phyloP scores from a whole-genome alignment of 176 grass and related monocot genomes.

The Pontederia paniculata region DNA sequence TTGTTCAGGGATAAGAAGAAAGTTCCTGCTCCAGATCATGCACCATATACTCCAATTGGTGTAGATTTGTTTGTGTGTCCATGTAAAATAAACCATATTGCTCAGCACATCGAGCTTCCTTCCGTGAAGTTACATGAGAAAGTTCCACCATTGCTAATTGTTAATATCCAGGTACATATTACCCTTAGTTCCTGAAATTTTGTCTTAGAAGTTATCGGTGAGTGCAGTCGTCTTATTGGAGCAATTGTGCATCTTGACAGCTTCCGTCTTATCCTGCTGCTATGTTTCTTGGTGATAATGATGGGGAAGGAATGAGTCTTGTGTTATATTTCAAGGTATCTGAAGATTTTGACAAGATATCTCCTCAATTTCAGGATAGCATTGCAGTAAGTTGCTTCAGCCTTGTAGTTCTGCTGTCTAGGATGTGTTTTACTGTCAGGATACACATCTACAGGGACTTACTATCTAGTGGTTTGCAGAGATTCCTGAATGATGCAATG shows the following conservation, averaged over 20 bases:
- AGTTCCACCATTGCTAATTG: constrained; percentile 70
- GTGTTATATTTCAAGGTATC: constrained; percentile 84
- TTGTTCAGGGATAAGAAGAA: constrained; percentile 84
- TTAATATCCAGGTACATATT: constrained; percentile 83
- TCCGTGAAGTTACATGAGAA: constrained; percentile 42
- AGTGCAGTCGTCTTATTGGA: background rate
- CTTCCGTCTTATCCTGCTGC: constrained; percentile 95
- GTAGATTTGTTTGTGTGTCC: constrained; percentile 77
- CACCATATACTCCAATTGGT: constrained; percentile 70
- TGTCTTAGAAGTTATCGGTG: background rate
- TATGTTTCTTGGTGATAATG: constrained; percentile 86
- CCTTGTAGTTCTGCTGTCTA: background rate
- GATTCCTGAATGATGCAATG: constrained; percentile 51
- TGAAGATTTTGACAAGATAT: constrained; percentile 83
- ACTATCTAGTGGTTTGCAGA: constrained; percentile 22
- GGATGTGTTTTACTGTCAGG: no score
- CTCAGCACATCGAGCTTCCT: constrained; percentile 84
- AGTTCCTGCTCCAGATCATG: constrained; percentile 37
- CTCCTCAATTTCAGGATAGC: constrained; percentile 67
- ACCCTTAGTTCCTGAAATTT: background rate
- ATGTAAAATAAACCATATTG: constrained; percentile 81
- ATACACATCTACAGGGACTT: background rate
- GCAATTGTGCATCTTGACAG: constrained; percentile 17
- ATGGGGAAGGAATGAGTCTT: constrained; percentile 68
- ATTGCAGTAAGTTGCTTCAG: constrained; percentile 46